Percentiles rank a stretch among this genome's conserved stretches.
phyloP scores from a whole-genome alignment of 1,284 basidiomycete genomes.

The Ustilago nuda region DNA sequence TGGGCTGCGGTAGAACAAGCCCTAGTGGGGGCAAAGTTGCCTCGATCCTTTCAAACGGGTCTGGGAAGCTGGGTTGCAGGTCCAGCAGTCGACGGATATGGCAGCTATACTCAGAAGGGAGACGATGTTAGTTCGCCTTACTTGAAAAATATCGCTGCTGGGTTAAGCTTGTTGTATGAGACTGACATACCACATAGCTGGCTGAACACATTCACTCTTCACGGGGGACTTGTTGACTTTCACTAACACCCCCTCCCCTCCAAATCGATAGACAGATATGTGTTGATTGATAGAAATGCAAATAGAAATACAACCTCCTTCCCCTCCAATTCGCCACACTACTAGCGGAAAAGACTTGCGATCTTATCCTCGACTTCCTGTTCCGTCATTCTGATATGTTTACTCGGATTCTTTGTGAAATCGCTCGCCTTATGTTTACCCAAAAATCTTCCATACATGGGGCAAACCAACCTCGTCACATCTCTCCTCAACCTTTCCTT shows the following conservation, averaged over 20 bases:
- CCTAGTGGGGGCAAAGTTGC: conserved; percentile 22
- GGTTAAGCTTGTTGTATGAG: conserved; percentile 57
- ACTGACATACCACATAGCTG: conserved; percentile 33
- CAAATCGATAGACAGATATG: conserved; percentile 6
- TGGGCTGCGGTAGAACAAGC: conserved; percentile 20
- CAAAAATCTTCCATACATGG: conserved; percentile 59
- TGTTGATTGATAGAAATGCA: conserved; percentile 8
- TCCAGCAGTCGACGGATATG: conserved; percentile 54
- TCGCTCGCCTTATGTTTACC: conserved; percentile 52
- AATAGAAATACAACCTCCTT: conserved; percentile 12
- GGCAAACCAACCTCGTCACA: conserved; percentile 53
- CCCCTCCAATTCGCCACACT: too few relatives aligned
- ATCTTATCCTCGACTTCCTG: conserved; percentile 58
- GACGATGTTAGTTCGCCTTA: conserved; percentile 63
- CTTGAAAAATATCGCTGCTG: conserved; percentile 53
- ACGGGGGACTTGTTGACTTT: conserved; percentile 64
- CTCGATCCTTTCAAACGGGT: conserved; percentile 42
- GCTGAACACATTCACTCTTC: conserved; percentile 52
- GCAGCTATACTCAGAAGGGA: conserved; percentile 52
- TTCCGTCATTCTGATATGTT: conserved; percentile 60
- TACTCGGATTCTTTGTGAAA: conserved; percentile 62
- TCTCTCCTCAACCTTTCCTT: conserved; percentile 50
- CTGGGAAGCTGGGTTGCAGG: conserved; percentile 67
- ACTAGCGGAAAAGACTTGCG: conserved; percentile 46
- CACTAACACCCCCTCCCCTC: conserved; percentile 8